phyloP scores from a whole-genome alignment of 805 yeast genomes.

The Barnettozyma sucrosica region DNA sequence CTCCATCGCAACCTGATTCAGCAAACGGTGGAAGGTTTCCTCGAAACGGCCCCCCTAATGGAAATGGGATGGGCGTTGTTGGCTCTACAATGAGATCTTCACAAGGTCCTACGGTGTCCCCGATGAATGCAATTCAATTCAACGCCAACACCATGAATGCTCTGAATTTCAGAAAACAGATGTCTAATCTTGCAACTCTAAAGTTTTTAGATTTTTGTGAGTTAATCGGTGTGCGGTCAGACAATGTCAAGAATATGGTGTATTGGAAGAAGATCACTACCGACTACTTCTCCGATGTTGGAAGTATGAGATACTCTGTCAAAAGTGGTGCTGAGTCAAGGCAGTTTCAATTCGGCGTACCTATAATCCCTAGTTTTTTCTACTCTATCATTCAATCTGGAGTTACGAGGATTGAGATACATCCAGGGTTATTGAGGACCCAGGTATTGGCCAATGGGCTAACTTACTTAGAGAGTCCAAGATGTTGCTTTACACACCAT shows the following conservation, averaged over 20 bases:
- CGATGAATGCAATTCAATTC: neutral
- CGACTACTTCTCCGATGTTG: conserved; percentile 49
- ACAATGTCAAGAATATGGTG: conserved; percentile 36
- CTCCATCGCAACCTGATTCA: conserved; percentile 12
- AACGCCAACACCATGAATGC: conserved; percentile 13
- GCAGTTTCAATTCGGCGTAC: conserved; percentile 58
- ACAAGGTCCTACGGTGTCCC: neutral
- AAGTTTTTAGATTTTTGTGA: conserved; percentile 47
- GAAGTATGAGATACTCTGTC: conserved; percentile 41
- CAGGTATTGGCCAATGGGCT: conserved; percentile 48
- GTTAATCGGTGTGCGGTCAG: conserved; percentile 36
- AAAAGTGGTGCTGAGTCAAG: conserved; percentile 41
- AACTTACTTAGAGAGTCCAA: conserved; percentile 47
- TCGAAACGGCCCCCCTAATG: neutral
- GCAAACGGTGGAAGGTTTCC: conserved; percentile 4
- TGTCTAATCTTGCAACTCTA: conserved; percentile 46
- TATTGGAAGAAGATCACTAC: conserved; percentile 46
- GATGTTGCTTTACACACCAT: conserved; percentile 42
- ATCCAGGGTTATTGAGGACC: conserved; percentile 44
- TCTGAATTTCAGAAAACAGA: conserved; percentile 31
- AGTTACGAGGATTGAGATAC: conserved; percentile 45
- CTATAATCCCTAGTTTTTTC: conserved; percentile 60
- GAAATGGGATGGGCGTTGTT: neutral
- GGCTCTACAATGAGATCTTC: neutral
- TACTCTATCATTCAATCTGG: conserved; percentile 47